Evolutionary conservation across 2,329 filamentous ascomycete species (phyloP).

Genomic region (Fusarium secorum): DNA sequence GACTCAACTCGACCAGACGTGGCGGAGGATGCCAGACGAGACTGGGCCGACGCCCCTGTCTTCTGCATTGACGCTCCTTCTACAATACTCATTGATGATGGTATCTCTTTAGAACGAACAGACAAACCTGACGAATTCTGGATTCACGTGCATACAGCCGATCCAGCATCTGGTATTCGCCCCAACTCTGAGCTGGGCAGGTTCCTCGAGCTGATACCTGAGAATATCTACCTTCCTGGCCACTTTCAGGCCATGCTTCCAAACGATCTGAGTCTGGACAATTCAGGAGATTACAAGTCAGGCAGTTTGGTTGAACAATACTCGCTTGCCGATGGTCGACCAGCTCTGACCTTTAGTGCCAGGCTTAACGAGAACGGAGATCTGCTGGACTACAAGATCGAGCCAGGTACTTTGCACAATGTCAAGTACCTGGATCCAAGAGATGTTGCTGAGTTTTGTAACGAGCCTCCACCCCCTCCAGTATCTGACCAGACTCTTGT

Average conservation of each 20-base stretch:
- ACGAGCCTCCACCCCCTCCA: conserved; percentile 43
- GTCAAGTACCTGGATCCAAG: conserved; percentile 66
- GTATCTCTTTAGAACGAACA: conserved; percentile 73
- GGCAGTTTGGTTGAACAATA: conserved; percentile 58
- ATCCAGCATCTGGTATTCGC: conserved; percentile 75
- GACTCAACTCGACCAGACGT: conserved; percentile 53
- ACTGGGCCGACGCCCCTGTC: conserved; percentile 66
- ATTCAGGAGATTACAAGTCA: conserved; percentile 44
- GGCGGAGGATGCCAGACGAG: conserved; percentile 60
- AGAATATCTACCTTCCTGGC: conserved; percentile 68
- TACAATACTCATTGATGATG: conserved; percentile 80
- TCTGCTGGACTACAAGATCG: conserved; percentile 62
- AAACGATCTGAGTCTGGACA: conserved; percentile 42
- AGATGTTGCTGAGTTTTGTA: conserved; percentile 56
- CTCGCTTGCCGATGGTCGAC: conserved; percentile 61
- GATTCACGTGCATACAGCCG: conserved; percentile 81
- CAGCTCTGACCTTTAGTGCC: conserved; percentile 69
- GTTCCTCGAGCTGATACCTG: conserved; percentile 66
- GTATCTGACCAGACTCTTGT: conserved; percentile 38
- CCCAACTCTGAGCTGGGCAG: conserved; percentile 65
- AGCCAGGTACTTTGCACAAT: conserved; percentile 60
- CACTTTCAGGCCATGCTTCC: conserved; percentile 67
- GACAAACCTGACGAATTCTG: conserved; percentile 65
- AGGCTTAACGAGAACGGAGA: conserved; percentile 61
- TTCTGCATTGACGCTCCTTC: conserved; percentile 76